Conservation (phyloP, 305 asterid genomes). For the Rubia tinctorum region DNA sequence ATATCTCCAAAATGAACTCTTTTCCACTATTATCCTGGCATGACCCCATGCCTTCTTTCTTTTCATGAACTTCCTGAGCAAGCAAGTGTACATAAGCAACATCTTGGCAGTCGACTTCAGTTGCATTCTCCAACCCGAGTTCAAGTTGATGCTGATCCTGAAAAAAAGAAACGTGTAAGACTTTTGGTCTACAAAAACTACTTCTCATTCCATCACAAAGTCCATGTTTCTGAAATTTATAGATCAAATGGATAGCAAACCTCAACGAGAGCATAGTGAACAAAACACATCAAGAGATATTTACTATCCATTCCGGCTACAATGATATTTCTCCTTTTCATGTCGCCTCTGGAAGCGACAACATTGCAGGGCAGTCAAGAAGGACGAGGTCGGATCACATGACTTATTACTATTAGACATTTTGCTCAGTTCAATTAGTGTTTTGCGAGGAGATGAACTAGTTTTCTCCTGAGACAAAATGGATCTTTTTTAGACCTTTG, state of each 20-base stretch:
- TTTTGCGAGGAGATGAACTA: neutral
- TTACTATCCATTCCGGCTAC: neutral
- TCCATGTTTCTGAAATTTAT: neutral
- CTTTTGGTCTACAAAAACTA: neutral
- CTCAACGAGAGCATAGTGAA: neutral
- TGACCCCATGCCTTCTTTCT: neutral
- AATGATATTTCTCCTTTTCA: neutral
- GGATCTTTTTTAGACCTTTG: too few relatives aligned
- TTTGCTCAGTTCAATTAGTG: neutral
- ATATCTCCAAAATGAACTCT: neutral
- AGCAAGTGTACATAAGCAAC: neutral
- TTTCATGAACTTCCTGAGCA: neutral
- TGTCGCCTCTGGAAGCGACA: neutral
- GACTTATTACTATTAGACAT: neutral
- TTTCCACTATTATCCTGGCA: neutral
- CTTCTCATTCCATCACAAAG: neutral
- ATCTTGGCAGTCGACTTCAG: constrained; percentile 1
- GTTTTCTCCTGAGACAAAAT: neutral
- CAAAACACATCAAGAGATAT: neutral
- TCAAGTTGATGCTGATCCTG: neutral
- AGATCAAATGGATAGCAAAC: neutral
- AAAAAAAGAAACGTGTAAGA: neutral
- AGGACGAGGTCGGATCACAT: too few relatives aligned
- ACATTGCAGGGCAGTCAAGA: neutral
- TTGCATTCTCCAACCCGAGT: neutral